Percentiles rank a stretch among this genome's conserved stretches.
phyloP scores from a whole-genome alignment of 768 basidiomycete genomes.

The Trametes maxima region DNA sequence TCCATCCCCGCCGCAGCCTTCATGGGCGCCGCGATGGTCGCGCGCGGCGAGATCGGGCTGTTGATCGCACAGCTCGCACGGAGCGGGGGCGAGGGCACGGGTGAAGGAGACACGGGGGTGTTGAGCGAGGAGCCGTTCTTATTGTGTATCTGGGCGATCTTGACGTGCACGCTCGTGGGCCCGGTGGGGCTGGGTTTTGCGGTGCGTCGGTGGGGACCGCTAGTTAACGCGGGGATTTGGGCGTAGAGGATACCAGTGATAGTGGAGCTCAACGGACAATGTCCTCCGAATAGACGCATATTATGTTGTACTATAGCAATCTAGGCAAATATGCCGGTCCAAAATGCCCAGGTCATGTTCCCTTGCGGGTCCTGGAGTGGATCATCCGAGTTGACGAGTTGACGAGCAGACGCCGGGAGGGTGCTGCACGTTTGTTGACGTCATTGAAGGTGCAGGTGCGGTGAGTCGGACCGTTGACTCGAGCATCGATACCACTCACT shows the following conservation, averaged over 20 bases:
- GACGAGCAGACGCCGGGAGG: too few species aligned
- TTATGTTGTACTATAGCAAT: too few species aligned
- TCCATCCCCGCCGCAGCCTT: constrained; percentile 24
- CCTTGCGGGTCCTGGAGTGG: too few species aligned
- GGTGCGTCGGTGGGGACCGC: constrained; percentile 22
- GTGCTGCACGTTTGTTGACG: neutral
- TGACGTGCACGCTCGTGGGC: constrained; percentile 47
- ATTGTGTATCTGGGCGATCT: constrained; percentile 47
- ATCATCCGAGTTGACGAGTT: too few species aligned
- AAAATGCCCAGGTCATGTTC: too few species aligned
- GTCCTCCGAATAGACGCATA: too few species aligned
- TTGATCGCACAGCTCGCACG: constrained; percentile 54
- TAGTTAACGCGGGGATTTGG: constrained; percentile 11
- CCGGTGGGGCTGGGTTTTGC: constrained; percentile 27
- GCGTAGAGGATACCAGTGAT: neutral
- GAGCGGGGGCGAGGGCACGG: neutral
- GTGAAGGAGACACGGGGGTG: constrained; percentile 27
- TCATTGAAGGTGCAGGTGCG: neutral
- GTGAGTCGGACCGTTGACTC: too few species aligned
- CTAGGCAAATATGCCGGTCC: too few species aligned
- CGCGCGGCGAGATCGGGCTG: constrained; percentile 70
- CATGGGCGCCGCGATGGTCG: constrained; percentile 54
- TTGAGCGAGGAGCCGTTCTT: constrained; percentile 41
- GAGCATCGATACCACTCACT: neutral
- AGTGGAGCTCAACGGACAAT: neutral